Conservation (phyloP, 768 basidiomycete genomes). For the Galerina sulciceps region DNA sequence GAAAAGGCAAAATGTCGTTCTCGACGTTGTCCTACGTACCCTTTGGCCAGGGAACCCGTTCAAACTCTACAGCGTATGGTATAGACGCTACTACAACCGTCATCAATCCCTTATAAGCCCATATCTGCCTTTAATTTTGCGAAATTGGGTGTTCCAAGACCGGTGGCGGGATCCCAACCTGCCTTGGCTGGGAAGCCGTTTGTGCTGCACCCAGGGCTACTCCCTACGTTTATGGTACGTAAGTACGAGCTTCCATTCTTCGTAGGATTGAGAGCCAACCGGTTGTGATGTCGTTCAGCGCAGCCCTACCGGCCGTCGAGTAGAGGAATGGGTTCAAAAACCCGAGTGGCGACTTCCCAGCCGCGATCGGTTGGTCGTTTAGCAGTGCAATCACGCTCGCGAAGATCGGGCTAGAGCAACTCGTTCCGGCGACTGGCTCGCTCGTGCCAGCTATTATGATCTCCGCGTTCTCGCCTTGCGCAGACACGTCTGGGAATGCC, state of each 20-base stretch:
- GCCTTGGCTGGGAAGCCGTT: conserved; percentile 31
- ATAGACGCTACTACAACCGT: too few species aligned
- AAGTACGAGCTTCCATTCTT: conserved; percentile 18
- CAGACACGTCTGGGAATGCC: conserved; percentile 56
- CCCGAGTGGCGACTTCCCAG: conserved; percentile 45
- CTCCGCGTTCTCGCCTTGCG: conserved; percentile 41
- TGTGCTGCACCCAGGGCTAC: conserved; percentile 18
- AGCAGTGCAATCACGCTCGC: conserved; percentile 53
- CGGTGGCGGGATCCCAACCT: conserved; percentile 46
- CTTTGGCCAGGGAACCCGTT: too few species aligned
- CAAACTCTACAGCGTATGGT: too few species aligned
- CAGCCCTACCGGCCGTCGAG: conserved; percentile 32
- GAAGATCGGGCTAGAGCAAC: conserved; percentile 50
- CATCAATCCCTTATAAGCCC: too few species aligned
- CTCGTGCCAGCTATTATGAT: conserved; percentile 37
- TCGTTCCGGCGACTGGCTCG: conserved; percentile 48
- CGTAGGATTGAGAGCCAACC: conserved; percentile 30
- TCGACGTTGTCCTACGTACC: too few species aligned
- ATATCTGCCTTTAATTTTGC: conserved; percentile 18
- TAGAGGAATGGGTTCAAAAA: conserved; percentile 46
- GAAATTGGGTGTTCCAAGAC: conserved; percentile 41
- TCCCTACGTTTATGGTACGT: background rate
- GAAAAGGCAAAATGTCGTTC: too few species aligned
- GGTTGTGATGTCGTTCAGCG: conserved; percentile 42
- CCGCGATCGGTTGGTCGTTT: conserved; percentile 52